phyloP scores from a whole-genome alignment of 1,284 basidiomycete species.

The Irpex lacteus region DNA sequence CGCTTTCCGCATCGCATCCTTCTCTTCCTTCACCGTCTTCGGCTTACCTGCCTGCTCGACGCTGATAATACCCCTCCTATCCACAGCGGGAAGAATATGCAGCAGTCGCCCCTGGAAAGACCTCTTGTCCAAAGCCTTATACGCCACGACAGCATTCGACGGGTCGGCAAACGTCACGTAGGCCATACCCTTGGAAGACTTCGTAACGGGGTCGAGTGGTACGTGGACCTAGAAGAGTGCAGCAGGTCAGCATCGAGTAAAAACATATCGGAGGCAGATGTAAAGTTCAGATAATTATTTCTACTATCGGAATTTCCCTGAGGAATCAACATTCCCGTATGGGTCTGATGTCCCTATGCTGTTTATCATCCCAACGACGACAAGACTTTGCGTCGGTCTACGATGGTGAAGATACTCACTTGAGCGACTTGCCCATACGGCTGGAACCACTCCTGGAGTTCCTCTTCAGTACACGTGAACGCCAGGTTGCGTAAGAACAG shows the following conservation, averaged over 20 bases:
- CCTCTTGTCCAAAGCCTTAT: slow-evolving; percentile 75
- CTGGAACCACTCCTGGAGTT: slow-evolving; percentile 69
- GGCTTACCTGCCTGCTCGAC: slow-evolving; percentile 44
- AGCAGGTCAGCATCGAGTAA: slow-evolving; percentile 3
- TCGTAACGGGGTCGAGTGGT: slow-evolving; percentile 67
- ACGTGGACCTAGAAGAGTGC: slow-evolving; percentile 68
- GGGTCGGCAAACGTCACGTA: slow-evolving; percentile 79
- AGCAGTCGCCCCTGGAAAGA: slow-evolving; percentile 92
- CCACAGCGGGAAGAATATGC: slow-evolving; percentile 85
- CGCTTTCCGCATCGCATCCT: slow-evolving; percentile 69
- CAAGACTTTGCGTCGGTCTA: neutral
- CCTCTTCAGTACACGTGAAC: slow-evolving; percentile 77
- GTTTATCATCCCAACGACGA: slow-evolving; percentile 34
- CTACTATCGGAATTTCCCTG: slow-evolving; percentile 58
- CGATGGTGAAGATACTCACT: slow-evolving; percentile 41
- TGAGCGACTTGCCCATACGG: slow-evolving; percentile 74
- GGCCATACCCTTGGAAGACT: slow-evolving; percentile 78
- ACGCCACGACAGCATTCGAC: slow-evolving; percentile 72
- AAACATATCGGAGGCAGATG: slow-evolving; percentile 6
- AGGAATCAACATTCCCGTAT: slow-evolving; percentile 54
- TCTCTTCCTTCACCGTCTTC: slow-evolving; percentile 66
- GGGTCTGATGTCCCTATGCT: slow-evolving; percentile 47
- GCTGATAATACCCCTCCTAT: slow-evolving; percentile 50
- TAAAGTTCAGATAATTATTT: slow-evolving; percentile 32
- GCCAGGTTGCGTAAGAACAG: slow-evolving; percentile 92